Evolutionary conservation across 176 grass and related monocot genomes (phyloP), one percentile per base, ranked within the genome.

Genomic region (Zizania latifolia): DNA sequence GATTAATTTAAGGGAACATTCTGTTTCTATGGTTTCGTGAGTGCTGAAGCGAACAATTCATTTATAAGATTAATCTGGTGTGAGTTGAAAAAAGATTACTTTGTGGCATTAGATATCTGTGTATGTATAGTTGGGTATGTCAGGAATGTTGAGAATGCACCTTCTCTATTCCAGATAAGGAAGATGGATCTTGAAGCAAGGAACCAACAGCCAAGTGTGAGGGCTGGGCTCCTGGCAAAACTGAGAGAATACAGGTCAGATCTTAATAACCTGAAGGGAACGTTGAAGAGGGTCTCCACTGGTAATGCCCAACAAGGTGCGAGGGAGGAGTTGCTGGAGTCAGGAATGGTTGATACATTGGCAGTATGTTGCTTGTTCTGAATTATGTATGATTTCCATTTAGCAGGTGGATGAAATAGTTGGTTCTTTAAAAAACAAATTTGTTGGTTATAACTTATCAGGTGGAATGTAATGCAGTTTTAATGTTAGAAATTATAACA

Each of bases 131-230:
- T n/a, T 41, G 19, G 36, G 67, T 77, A 11, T 59, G 26, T 26
- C n/a, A 48, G 28, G 17, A 72, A 75, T 34, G 9, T 45, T 76
- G 41, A 60, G 68, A 17, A 66, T 57, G 19, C 19, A 6, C 1
- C 62, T 82, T 75, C 27, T 75, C 26, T 76, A 36, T 41, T 69
- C 40, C 65, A 99, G 95, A 94, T 99, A 71, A 89, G 89, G 48
- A 99, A 92, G 81, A 99, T 99, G 95, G 92, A 99, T 89, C 84
- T 94, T 53, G 95, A 99, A 72, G 95, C 91, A 62, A 94, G 95
- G 86, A 99, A 78, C 58, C 87, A 92, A 55, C 95, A 92, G 61
- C 95, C 89, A 2, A 99, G 95, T 8, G 15, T 92, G 24, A 94
- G 86, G 82, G 92, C 85, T 21, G 91, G 89, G 17, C 74, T 94